Conservation (phyloP, 768 basidiomycete species). For the Collybiopsis luxurians region DNA sequence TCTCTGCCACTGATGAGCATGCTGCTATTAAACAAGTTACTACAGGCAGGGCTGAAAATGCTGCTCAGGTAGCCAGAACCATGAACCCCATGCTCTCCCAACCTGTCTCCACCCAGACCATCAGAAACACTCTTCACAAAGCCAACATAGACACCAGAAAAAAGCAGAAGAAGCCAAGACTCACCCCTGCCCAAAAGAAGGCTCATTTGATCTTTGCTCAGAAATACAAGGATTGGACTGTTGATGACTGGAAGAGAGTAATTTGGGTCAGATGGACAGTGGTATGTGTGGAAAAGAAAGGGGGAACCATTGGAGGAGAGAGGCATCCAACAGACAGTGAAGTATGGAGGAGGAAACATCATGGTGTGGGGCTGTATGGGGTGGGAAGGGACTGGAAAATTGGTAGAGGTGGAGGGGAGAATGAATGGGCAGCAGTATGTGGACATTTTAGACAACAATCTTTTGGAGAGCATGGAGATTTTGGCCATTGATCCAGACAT, state of each 20-base stretch:
- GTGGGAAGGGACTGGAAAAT: slow-evolving; percentile 16
- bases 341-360: slow-evolving; percentile 12
- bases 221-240: slow-evolving; percentile 13
- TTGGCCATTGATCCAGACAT: slow-evolving; percentile 5
- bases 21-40: slow-evolving; percentile 20
- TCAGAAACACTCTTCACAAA: no score
- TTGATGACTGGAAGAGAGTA: slow-evolving; percentile 17
- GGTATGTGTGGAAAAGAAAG: slow-evolving; percentile 14
- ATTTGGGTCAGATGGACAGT: no score
- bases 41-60: slow-evolving; percentile 18
- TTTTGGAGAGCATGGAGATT: slow-evolving; percentile 11
- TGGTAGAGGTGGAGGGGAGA: slow-evolving; percentile 11
- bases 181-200: no score
- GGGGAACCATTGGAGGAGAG: slow-evolving; percentile 8
- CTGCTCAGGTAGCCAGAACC: slow-evolving; percentile 15
- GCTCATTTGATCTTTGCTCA: no score
- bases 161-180: no score
- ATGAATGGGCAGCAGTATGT: no score
- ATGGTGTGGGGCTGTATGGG: slow-evolving; percentile 18
- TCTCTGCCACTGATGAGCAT: slow-evolving; percentile 11
- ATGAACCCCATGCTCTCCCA: slow-evolving; percentile 13
- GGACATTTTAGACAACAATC: slow-evolving; percentile 11
- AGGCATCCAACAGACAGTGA: slow-evolving; percentile 2
- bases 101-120: slow-evolving; percentile 17
- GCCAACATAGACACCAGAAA: no score